Conservation (phyloP, 495 filamentous ascomycete species). For the Hypomontagnella submonticulosa region DNA sequence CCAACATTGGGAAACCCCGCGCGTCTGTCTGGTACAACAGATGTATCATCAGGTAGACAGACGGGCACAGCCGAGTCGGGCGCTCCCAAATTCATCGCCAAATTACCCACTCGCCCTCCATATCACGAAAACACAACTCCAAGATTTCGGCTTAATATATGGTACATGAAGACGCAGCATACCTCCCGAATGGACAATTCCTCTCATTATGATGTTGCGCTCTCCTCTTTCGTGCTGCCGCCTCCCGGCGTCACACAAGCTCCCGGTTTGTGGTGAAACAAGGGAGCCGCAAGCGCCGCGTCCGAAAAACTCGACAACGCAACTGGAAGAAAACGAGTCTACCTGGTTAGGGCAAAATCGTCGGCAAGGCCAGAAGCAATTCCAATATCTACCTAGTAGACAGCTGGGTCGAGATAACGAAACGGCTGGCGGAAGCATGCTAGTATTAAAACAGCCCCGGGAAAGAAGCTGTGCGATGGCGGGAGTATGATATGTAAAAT, state of each 20-base stretch:
- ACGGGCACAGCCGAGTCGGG: conserved; percentile 21
- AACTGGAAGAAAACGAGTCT: conserved; percentile 26
- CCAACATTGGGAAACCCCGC: conserved; percentile 38
- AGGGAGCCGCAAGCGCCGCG: conserved; percentile 39
- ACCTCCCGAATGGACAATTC: conserved; percentile 35
- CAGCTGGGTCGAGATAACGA: conserved; percentile 3
- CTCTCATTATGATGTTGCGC: conserved; percentile 37
- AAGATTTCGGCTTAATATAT: conserved; percentile 37
- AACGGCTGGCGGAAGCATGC: conserved; percentile 26
- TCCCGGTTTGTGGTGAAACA: conserved; percentile 34
- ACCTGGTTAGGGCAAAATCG: conserved; percentile 12
- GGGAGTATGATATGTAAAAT: conserved; percentile 40
- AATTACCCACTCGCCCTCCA: conserved; percentile 15
- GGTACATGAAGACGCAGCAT: conserved; percentile 42
- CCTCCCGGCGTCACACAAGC: conserved; percentile 43
- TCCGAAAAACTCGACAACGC: conserved; percentile 25
- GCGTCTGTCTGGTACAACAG: conserved; percentile 31
- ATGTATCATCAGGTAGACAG: conserved; percentile 37
- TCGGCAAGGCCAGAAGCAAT: conserved; percentile 9
- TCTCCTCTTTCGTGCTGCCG: conserved; percentile 41
- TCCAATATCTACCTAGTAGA: conserved; percentile 6
- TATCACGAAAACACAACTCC: conserved; percentile 26
- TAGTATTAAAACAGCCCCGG: conserved; percentile 31
- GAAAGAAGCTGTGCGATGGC: conserved; percentile 30
- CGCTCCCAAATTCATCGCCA: conserved; percentile 20